These are phyloP conservation scores for Schizothecium vesticola DNA, from an alignment of 495 filamentous ascomycete genomes.

Conservation along the genomic window DNA sequence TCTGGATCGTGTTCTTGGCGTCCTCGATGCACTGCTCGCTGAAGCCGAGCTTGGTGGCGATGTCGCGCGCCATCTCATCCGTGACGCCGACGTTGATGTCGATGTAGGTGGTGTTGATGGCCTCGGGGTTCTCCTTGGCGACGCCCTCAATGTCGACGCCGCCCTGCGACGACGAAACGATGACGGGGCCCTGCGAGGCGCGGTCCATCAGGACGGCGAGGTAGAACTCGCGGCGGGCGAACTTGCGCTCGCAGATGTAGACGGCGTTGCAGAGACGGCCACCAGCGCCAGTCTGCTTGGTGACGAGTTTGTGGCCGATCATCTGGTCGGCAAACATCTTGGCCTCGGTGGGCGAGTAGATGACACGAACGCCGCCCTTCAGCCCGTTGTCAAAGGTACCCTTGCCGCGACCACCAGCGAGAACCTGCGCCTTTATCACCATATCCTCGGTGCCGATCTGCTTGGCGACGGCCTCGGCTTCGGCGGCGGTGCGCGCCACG, in stretches of 20 bases:
- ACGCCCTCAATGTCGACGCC: constrained; percentile 99
- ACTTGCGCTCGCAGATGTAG: constrained; percentile 99
- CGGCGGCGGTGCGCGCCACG: constrained; percentile 73
- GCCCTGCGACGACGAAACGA: constrained; percentile 94
- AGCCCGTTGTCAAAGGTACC: constrained; percentile 95
- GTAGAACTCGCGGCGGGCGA: constrained; percentile 98
- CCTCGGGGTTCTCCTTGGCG: constrained; percentile 93
- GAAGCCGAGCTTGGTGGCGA: constrained; percentile 91
- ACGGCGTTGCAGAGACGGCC: constrained; percentile 93
- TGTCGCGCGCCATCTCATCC: constrained; percentile 84
- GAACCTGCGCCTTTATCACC: constrained; percentile 99
- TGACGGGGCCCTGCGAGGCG: constrained; percentile 82
- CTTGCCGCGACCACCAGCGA: constrained; percentile 96
- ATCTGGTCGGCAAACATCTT: constrained; percentile 98
- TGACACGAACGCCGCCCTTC: constrained; percentile 96
- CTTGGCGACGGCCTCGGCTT: constrained; percentile 89
- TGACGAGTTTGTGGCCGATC: constrained; percentile 99
- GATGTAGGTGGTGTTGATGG: constrained; percentile 87
- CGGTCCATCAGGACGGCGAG: constrained; percentile 98
- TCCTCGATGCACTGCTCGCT: constrained; percentile 94
- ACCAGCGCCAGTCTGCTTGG: constrained; percentile 92
- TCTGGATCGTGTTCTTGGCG: constrained; percentile 92
- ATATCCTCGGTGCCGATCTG: constrained; percentile 89
- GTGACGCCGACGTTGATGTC: constrained; percentile 94
- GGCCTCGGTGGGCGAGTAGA: constrained; percentile 82